A percentile compares a stretch with the other conserved stretches of the same genome.
phyloP scores from a whole-genome alignment of 352 stramenopile genomes.

The Globisporangium acanthophoron region DNA sequence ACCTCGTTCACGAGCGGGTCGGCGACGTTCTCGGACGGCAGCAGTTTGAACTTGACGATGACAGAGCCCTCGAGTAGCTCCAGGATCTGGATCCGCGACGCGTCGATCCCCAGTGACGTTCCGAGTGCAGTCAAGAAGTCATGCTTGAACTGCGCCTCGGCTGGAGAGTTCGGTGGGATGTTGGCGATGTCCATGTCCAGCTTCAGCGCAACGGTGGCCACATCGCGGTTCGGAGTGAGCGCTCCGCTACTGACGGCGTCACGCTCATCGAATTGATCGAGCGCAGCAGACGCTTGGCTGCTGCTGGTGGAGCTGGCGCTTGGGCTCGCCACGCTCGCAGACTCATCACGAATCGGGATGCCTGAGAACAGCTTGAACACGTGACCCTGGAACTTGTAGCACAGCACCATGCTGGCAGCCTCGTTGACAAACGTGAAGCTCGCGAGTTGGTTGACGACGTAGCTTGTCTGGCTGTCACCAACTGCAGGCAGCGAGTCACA shows the following conservation, averaged over 20 bases:
- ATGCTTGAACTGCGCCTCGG: slow-evolving; percentile 45
- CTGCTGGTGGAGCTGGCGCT: slow-evolving; percentile 4
- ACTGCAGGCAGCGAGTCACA: slow-evolving; percentile 34
- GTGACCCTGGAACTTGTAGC: slow-evolving; percentile 54
- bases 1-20: slow-evolving; percentile 45
- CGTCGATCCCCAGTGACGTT: slow-evolving; percentile 36
- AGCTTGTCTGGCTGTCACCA: slow-evolving; percentile 26
- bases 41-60: slow-evolving; percentile 56
- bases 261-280: slow-evolving; percentile 20
- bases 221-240: slow-evolving; percentile 35
- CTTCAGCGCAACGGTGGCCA: slow-evolving; percentile 42
- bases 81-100: slow-evolving; percentile 45
- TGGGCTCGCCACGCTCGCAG: slow-evolving; percentile 6
- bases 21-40: slow-evolving; percentile 38
- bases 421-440: slow-evolving; percentile 42
- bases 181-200: slow-evolving; percentile 59
- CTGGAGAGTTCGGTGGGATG: slow-evolving; percentile 38
- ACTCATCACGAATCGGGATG: slow-evolving; percentile 32
- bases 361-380: slow-evolving; percentile 45
- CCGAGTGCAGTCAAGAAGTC: slow-evolving; percentile 31
- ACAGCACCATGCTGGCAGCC: slow-evolving; percentile 35
- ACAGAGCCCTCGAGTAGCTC: slow-evolving; percentile 49
- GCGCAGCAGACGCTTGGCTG: slow-evolving; percentile 5
- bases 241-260: slow-evolving; percentile 20
- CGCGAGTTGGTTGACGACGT: slow-evolving; percentile 31